Evolutionary conservation across 306 rosid species (phyloP).

Genomic region (Medicago truncatula): MtrunA17r5.0-ANR NC_053049.1:38600501-38601000

Average conservation of each 20-base stretch:
- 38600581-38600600: slow-evolving; percentile 10
- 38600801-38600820: slow-evolving; percentile 82
- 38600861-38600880: slow-evolving; percentile 78
- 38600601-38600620: slow-evolving; percentile 17
- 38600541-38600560: background rate
- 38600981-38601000: slow-evolving; percentile 74
- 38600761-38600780: slow-evolving; percentile 23
- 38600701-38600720: slow-evolving; percentile 28
- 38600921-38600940: slow-evolving; percentile 25
- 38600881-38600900: slow-evolving; percentile 18
- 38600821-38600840: slow-evolving; percentile 72
- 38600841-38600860: slow-evolving; percentile 92
- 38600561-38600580: background rate
- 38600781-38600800: slow-evolving; percentile 43
- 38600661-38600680: slow-evolving; percentile 18
- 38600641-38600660: slow-evolving; percentile 18
- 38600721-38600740: slow-evolving; percentile 24
- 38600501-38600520: slow-evolving; percentile 6
- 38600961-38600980: slow-evolving; percentile 36
- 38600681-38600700: slow-evolving; percentile 15
- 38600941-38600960: slow-evolving; percentile 32
- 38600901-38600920: background rate
- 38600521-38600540: slow-evolving; percentile 11
- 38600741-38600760: slow-evolving; percentile 10
- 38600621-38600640: background rate